phyloP scores from a whole-genome alignment of 129 eudicot genomes.

The Pittosporum tobira region DNA sequence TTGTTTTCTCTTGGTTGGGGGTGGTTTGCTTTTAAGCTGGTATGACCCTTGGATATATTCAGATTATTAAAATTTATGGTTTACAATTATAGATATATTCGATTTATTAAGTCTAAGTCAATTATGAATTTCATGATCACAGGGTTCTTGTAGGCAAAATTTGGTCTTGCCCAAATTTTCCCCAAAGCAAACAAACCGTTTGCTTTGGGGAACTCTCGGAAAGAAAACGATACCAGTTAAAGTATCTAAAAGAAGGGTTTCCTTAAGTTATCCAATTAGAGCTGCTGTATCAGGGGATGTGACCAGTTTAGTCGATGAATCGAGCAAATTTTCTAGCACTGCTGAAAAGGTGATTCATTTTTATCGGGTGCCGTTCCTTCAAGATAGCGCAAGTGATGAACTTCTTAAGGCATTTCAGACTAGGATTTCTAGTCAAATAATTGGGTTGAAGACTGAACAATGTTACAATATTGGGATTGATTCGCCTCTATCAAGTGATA shows the following conservation, averaged over 20 bases:
- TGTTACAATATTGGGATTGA: slow-evolving; percentile 72
- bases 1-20: neutral
- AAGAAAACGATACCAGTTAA: slow-evolving; percentile 1
- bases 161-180: slow-evolving; percentile 25
- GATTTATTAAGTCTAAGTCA: neutral
- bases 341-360: slow-evolving; percentile 55
- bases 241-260: slow-evolving; percentile 18
- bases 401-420: slow-evolving; percentile 56
- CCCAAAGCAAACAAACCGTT: slow-evolving; percentile 14
- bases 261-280: slow-evolving; percentile 26
- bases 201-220: slow-evolving; percentile 24
- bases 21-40: too few relatives aligned
- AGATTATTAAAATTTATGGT: neutral
- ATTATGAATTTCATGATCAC: neutral
- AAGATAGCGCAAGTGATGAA: slow-evolving; percentile 63
- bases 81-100: neutral
- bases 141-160: slow-evolving; percentile 37
- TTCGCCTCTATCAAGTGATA: slow-evolving; percentile 39
- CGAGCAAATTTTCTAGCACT: neutral
- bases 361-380: slow-evolving; percentile 68
- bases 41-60: too few relatives aligned
- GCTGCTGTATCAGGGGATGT: slow-evolving; percentile 59
- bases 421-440: slow-evolving; percentile 54
- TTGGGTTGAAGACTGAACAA: slow-evolving; percentile 74
- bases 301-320: slow-evolving; percentile 16